These are phyloP conservation scores for Amylocarpus encephaloides DNA, from an alignment of 2,329 filamentous ascomycete genomes.

Conservation along the genomic window DNA sequence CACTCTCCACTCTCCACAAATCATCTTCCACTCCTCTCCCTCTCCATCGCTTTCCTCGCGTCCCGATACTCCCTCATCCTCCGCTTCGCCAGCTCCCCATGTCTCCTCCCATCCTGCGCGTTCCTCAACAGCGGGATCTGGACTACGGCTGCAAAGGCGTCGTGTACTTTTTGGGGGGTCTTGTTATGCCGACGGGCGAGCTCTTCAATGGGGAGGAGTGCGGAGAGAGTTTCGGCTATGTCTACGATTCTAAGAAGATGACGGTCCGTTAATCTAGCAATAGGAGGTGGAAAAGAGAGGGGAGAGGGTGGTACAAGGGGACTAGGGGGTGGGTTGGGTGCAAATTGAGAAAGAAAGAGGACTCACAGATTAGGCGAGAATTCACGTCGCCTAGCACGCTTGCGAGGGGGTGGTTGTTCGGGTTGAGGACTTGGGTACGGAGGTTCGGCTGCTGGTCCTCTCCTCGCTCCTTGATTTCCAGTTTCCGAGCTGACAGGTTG, in stretches of 20 bases:
- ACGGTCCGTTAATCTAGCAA: no score
- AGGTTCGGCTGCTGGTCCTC: no score
- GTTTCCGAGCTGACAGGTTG: no score
- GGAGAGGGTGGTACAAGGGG: no score
- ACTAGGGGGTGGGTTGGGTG: no score
- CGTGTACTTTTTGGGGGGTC: conserved; percentile 39
- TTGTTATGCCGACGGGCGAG: conserved; percentile 41
- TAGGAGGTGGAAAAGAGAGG: no score
- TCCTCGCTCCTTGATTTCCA: no score
- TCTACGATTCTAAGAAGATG: conserved; percentile 38
- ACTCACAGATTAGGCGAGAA: not conserved
- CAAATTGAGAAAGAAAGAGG: not conserved
- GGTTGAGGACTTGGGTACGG: no score
- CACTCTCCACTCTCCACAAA: no score
- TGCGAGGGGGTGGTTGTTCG: not conserved
- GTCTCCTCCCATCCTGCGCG: conserved; percentile 38
- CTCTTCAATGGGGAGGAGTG: conserved; percentile 40
- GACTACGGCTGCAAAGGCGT: conserved; percentile 43
- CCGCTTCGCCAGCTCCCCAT: conserved; percentile 37
- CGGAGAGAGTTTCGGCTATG: conserved; percentile 43
- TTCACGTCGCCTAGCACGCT: not conserved
- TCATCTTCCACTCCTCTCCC: conserved; percentile 22
- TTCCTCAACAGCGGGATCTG: conserved; percentile 42
- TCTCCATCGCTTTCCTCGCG: conserved; percentile 36
- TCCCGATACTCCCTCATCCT: conserved; percentile 38